phyloP scores from a whole-genome alignment of 1,139 yeast species.

The Debaryomyces nepalensis region DNA sequence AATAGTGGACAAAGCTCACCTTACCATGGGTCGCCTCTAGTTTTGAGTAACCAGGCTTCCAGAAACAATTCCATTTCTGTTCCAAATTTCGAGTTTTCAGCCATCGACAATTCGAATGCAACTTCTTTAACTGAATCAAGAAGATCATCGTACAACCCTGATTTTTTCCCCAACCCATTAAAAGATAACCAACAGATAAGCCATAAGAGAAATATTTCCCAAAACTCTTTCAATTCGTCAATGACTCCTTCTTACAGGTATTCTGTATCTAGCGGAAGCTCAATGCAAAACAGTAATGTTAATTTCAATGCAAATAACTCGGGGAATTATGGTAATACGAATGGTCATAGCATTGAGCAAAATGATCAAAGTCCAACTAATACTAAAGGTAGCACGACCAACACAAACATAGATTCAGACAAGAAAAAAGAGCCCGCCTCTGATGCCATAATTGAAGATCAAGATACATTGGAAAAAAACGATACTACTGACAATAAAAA shows the following conservation, averaged over 20 bases:
- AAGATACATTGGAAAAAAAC: slow-evolving; percentile 1
- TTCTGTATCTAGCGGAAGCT: slow-evolving; percentile 29
- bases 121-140: slow-evolving; percentile 34
- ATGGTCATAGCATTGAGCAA: not conserved
- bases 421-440: not conserved
- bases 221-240: slow-evolving; percentile 39
- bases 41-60: slow-evolving; percentile 33
- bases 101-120: slow-evolving; percentile 25
- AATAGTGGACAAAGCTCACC: slow-evolving; percentile 32
- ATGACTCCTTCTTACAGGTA: slow-evolving; percentile 34
- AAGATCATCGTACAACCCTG: slow-evolving; percentile 46
- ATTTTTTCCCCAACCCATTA: slow-evolving; percentile 46
- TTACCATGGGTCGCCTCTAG: slow-evolving; percentile 37
- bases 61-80: slow-evolving; percentile 42
- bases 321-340: not conserved
- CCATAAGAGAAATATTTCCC: slow-evolving; percentile 37
- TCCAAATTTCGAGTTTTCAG: slow-evolving; percentile 35
- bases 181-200: slow-evolving; percentile 20
- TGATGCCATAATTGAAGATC: slow-evolving; percentile 1
- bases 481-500: slow-evolving; percentile 18
- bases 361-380: not conserved
- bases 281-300: not conserved
- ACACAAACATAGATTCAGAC: not conserved
- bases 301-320: slow-evolving; percentile 2
- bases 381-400: not conserved